These are phyloP conservation scores for Blastobotrys arbuscula DNA, from an alignment of 1,139 yeast species.

Conservation along the genomic window DNA sequence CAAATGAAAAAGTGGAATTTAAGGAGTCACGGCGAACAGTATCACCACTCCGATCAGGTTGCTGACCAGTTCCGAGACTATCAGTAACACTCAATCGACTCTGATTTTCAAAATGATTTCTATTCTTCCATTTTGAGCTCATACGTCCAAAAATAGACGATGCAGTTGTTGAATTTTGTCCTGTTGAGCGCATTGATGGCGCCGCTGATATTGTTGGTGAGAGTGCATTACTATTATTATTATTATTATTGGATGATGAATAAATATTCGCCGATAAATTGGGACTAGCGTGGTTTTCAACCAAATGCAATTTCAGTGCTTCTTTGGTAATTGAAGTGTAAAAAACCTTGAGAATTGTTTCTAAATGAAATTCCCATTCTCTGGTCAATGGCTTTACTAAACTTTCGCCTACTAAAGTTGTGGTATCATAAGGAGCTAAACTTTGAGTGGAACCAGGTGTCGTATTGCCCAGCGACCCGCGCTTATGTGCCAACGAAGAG, in stretches of 20 bases:
- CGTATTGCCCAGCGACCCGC: constrained; percentile 9
- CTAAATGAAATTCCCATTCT: constrained; percentile 30
- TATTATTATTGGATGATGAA: neutral
- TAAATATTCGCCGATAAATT: constrained; percentile 14
- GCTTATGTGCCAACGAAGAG: neutral
- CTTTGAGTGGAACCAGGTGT: constrained; percentile 6
- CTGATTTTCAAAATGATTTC: constrained; percentile 21
- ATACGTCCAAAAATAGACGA: constrained; percentile 26
- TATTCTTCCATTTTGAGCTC: constrained; percentile 20
- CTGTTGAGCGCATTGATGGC: constrained; percentile 18
- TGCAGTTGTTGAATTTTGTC: constrained; percentile 5
- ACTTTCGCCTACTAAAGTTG: constrained; percentile 23
- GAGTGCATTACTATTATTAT: neutral
- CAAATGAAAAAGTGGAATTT: constrained; percentile 29
- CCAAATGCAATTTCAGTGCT: constrained; percentile 26
- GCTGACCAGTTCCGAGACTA: neutral
- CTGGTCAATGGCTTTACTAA: constrained; percentile 20
- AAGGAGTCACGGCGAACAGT: constrained; percentile 27
- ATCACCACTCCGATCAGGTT: constrained; percentile 16
- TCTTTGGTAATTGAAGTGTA: constrained; percentile 29
- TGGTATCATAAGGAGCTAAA: constrained; percentile 17
- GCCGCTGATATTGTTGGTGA: constrained; percentile 12
- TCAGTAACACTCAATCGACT: constrained; percentile 20
- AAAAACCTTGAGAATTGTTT: constrained; percentile 25
- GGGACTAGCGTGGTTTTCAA: constrained; percentile 16